These are phyloP conservation scores for Saturnispora zaruensis DNA, from an alignment of 805 yeast species.

Conservation along the genomic window DNA sequence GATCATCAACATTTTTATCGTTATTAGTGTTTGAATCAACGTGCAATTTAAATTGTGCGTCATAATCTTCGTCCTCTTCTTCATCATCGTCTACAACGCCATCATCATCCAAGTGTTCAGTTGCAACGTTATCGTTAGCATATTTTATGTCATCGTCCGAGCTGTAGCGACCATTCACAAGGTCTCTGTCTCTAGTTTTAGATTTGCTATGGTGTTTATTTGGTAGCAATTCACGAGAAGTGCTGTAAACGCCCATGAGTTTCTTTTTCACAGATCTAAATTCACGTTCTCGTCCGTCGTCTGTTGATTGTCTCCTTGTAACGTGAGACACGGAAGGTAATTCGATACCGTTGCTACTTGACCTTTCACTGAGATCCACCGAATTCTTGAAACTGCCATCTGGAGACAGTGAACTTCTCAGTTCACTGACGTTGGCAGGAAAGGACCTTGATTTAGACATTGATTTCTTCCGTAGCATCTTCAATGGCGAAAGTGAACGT, in stretches of 20 bases:
- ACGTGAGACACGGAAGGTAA: background rate
- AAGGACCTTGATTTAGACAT: constrained; percentile 3
- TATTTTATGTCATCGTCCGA: background rate
- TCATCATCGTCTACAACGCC: constrained; percentile 3
- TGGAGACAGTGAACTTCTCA: background rate
- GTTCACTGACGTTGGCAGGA: background rate
- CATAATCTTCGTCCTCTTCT: background rate
- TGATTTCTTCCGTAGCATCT: background rate
- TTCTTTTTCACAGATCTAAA: constrained; percentile 10
- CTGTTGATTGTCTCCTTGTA: background rate
- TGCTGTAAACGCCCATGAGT: constrained; percentile 5
- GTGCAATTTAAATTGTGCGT: background rate
- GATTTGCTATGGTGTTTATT: background rate
- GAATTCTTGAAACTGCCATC: background rate
- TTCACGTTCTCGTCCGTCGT: constrained; percentile 1
- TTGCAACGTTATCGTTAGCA: background rate
- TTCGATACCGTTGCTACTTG: background rate
- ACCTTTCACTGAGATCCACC: background rate
- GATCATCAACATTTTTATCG: background rate
- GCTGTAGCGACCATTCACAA: background rate
- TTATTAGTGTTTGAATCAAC: background rate
- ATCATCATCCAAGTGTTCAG: background rate
- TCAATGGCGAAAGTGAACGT: constrained; percentile 5
- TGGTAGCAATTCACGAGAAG: background rate
- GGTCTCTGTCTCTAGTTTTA: background rate